A percentile compares a stretch with the other conserved stretches of the same genome.
phyloP scores from a whole-genome alignment of 805 yeast genomes.

The Saturnispora dispora region DNA sequence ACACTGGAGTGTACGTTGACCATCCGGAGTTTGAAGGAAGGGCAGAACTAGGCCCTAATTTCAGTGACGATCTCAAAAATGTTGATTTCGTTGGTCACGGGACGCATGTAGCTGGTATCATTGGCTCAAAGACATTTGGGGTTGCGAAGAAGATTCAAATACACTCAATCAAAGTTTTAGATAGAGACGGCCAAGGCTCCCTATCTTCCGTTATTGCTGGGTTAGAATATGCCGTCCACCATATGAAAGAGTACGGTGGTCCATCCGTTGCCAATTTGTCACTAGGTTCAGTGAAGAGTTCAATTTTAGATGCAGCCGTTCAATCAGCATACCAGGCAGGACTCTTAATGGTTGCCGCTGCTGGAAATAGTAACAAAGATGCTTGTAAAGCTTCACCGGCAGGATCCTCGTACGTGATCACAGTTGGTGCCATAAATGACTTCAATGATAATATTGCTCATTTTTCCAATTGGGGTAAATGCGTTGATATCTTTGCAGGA shows the following conservation, averaged over 20 bases:
- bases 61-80: constrained; percentile 51
- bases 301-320: constrained; percentile 64
- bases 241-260: constrained; percentile 30
- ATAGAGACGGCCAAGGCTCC: constrained; percentile 60
- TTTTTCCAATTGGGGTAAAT: constrained; percentile 90
- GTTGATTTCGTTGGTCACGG: constrained; percentile 79
- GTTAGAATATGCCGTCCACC: constrained; percentile 58
- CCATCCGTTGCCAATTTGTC: constrained; percentile 72
- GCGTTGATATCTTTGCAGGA: constrained; percentile 80
- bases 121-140: constrained; percentile 74
- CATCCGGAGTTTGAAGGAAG: constrained; percentile 61
- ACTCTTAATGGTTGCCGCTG: constrained; percentile 66
- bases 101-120: constrained; percentile 85
- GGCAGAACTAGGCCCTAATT: constrained; percentile 50
- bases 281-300: constrained; percentile 63
- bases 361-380: constrained; percentile 71
- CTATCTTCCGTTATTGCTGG: constrained; percentile 58
- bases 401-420: constrained; percentile 57
- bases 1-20: constrained; percentile 64
- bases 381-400: constrained; percentile 89
- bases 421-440: constrained; percentile 88
- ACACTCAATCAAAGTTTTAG: constrained; percentile 69
- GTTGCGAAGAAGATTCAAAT: constrained; percentile 64
- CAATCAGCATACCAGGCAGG: constrained; percentile 70
- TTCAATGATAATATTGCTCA: constrained; percentile 56